These are phyloP conservation scores for Diacronema lutheri DNA, from an alignment of 78 protist genomes.

Conservation along the genomic window DNA sequence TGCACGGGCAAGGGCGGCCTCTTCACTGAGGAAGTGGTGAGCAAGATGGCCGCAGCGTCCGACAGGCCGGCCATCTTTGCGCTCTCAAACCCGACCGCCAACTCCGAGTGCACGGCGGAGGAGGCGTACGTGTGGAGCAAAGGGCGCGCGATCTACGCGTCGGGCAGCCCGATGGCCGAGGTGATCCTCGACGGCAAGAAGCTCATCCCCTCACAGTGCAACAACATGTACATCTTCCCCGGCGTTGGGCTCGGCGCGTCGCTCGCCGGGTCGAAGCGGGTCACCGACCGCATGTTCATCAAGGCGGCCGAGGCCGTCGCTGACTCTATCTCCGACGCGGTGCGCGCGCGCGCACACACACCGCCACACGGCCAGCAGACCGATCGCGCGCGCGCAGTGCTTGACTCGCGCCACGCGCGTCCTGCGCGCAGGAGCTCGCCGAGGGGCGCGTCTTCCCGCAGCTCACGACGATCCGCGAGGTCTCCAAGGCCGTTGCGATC, in stretches of 20 bases:
- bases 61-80: slow-evolving; percentile 90
- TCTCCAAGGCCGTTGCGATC: slow-evolving; percentile 15
- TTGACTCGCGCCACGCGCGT: not conserved
- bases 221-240: slow-evolving; percentile 76
- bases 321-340: not conserved
- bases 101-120: slow-evolving; percentile 54
- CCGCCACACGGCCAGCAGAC: not conserved
- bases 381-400: not conserved
- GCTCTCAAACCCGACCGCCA: slow-evolving; percentile 64
- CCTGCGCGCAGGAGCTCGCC: not conserved
- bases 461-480: slow-evolving; percentile 14
- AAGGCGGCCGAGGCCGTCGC: slow-evolving; percentile 26
- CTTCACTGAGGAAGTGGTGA: slow-evolving; percentile 77
- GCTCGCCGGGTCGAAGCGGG: not conserved
- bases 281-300: slow-evolving; percentile 31
- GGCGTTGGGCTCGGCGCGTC: slow-evolving; percentile 63
- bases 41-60: slow-evolving; percentile 33
- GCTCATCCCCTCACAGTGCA: slow-evolving; percentile 49
- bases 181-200: slow-evolving; percentile 15
- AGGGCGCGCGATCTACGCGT: slow-evolving; percentile 56
- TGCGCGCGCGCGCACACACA: not conserved
- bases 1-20: slow-evolving; percentile 66
- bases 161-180: slow-evolving; percentile 61
- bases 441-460: slow-evolving; percentile 21
- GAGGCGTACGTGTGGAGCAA: slow-evolving; percentile 47